A percentile compares a stretch with the other conserved stretches of the same genome.
Evolutionary conservation across 2,329 filamentous ascomycete genomes (phyloP).

Genomic region (Paraconiothyrium sp.): DNA sequence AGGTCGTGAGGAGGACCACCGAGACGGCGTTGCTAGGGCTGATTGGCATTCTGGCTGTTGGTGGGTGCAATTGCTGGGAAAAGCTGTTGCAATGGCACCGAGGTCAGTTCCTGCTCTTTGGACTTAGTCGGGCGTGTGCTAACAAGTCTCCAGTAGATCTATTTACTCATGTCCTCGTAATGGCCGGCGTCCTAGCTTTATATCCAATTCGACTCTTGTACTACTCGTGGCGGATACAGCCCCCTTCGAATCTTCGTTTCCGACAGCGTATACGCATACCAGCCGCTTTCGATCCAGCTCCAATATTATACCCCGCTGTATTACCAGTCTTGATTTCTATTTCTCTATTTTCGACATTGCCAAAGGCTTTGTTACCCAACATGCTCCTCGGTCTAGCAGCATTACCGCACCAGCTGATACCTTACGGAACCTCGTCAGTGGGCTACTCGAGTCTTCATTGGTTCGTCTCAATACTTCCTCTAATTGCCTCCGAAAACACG

Average conservation of each 20-base stretch:
- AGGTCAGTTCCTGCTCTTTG: slow-evolving; percentile 38
- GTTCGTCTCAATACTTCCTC: slow-evolving; percentile 76
- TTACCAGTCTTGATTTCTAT: slow-evolving; percentile 81
- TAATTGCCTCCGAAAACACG: slow-evolving; percentile 63
- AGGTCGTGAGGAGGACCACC: slow-evolving; percentile 75
- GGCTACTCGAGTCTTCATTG: slow-evolving; percentile 78
- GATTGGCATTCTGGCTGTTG: slow-evolving; percentile 59
- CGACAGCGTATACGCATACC: slow-evolving; percentile 69
- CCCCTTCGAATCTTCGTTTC: slow-evolving; percentile 39
- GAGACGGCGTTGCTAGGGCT: slow-evolving; percentile 65
- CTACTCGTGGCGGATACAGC: slow-evolving; percentile 37
- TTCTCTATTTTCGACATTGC: slow-evolving; percentile 71
- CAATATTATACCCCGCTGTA: slow-evolving; percentile 83
- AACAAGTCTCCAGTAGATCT: slow-evolving; percentile 49
- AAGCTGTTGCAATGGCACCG: slow-evolving; percentile 51
- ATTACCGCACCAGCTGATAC: slow-evolving; percentile 77
- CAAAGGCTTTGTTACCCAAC: slow-evolving; percentile 75
- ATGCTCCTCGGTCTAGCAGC: slow-evolving; percentile 82
- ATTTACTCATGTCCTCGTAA: slow-evolving; percentile 48
- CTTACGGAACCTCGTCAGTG: slow-evolving; percentile 65
- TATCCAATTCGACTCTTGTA: slow-evolving; percentile 53
- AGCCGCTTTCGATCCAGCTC: slow-evolving; percentile 86
- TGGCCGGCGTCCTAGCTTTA: slow-evolving; percentile 40
- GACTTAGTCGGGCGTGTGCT: slow-evolving; percentile 18
- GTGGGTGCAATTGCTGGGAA: slow-evolving; percentile 49